Conservation (phyloP, 345 rosid genomes). For the Adansonia digitata region DNA sequence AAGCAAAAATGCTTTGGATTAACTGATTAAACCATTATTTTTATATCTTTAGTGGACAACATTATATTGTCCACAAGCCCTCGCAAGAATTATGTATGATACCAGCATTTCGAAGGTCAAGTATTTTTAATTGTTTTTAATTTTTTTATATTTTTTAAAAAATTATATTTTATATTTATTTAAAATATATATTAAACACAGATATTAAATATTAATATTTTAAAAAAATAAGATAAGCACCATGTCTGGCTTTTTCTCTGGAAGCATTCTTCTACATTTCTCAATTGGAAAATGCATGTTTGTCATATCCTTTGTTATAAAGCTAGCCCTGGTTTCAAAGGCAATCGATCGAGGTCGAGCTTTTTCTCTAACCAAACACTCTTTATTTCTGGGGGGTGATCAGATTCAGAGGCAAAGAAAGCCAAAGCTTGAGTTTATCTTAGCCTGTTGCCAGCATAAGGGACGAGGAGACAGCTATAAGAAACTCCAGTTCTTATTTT, state of each 20-base stretch:
- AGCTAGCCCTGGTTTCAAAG: not conserved
- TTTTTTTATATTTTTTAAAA: no score
- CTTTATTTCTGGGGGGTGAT: not conserved
- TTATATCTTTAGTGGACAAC: not conserved
- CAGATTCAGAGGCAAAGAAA: not conserved
- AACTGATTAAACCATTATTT: no score
- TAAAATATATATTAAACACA: no score
- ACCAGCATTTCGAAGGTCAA: no score
- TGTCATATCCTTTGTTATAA: slow-evolving; percentile 7
- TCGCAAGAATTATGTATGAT: no score
- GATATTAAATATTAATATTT: no score
- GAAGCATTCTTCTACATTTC: slow-evolving; percentile 2
- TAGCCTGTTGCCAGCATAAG: slow-evolving; percentile 11
- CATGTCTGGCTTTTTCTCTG: not conserved
- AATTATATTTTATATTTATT: no score
- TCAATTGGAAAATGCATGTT: slow-evolving; percentile 6
- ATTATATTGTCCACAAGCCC: slow-evolving; percentile 12
- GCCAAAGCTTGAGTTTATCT: not conserved
- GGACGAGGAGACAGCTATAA: slow-evolving; percentile 13
- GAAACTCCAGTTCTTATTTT: not conserved
- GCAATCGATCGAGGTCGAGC: not conserved
- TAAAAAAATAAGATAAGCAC: no score
- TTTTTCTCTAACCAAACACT: not conserved
- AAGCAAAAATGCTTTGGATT: no score
- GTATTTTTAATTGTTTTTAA: no score